These are phyloP conservation scores for Fusarium sp. DNA, from an alignment of 2,329 filamentous ascomycete species.

Conservation along the genomic window DNA sequence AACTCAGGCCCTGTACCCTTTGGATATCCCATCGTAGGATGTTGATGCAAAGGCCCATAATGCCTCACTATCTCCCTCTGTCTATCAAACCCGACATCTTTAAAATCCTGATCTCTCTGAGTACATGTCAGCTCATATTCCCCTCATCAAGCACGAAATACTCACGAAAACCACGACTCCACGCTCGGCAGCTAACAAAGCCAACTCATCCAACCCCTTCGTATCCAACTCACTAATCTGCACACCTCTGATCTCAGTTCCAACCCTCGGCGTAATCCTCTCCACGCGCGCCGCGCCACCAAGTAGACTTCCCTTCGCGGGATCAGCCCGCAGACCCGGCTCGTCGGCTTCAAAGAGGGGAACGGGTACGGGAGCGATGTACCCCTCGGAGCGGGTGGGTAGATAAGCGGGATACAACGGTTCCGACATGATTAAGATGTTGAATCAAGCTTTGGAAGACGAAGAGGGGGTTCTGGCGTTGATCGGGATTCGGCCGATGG, in stretches of 20 bases:
- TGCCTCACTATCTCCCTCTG: slow-evolving; percentile 46
- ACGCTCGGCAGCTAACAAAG: slow-evolving; percentile 47
- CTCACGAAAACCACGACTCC: slow-evolving; percentile 49
- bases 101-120: slow-evolving; percentile 49
- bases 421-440: slow-evolving; percentile 8
- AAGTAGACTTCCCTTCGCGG: slow-evolving; percentile 38
- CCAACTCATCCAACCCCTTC: slow-evolving; percentile 46
- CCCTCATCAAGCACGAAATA: rapidly evolving
- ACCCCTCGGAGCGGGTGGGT: slow-evolving; percentile 50
- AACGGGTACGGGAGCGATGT: slow-evolving; percentile 35
- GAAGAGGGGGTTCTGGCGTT: slow-evolving; percentile 1
- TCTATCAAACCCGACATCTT: slow-evolving; percentile 47
- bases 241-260: slow-evolving; percentile 45
- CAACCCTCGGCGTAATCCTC: slow-evolving; percentile 47
- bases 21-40: slow-evolving; percentile 49
- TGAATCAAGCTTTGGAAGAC: neutral
- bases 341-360: slow-evolving; percentile 47
- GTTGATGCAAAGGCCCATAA: slow-evolving; percentile 48
- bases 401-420: slow-evolving; percentile 50
- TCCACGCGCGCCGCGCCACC: slow-evolving; percentile 25
- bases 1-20: slow-evolving; percentile 48
- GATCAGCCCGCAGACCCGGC: slow-evolving; percentile 47
- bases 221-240: slow-evolving; percentile 44
- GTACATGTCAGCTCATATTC: neutral
- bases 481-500: slow-evolving; percentile 19